Percentiles rank a stretch among this genome's conserved stretches.
phyloP scores from a whole-genome alignment of 148 eudicot species.

The Oxyria digyna region DNA sequence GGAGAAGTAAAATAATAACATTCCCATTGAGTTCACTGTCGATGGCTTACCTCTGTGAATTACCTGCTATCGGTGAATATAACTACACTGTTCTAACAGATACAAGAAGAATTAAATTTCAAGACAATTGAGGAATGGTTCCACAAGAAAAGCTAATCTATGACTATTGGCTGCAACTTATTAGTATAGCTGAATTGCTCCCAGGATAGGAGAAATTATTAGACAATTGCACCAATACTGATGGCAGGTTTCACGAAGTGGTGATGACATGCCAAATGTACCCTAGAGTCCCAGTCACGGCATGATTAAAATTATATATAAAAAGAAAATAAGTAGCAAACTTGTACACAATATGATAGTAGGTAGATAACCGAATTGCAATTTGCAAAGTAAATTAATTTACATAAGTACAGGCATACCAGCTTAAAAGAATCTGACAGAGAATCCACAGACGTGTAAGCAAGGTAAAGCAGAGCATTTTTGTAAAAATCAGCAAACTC shows the following conservation, averaged over 20 bases:
- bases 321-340: no score
- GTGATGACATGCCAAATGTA: neutral
- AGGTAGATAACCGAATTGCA: no score
- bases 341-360: no score
- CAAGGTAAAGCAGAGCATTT: slow-evolving; percentile 86
- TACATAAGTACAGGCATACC: slow-evolving; percentile 26
- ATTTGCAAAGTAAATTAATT: neutral
- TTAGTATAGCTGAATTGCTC: neutral
- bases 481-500: slow-evolving; percentile 94
- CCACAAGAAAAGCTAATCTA: neutral
- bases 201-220: neutral
- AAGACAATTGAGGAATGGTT: neutral
- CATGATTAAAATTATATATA: no score
- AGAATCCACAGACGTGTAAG: slow-evolving; percentile 91
- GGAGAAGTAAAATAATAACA: no score
- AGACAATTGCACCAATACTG: neutral
- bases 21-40: no score
- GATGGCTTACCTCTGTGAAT: no score
- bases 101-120: no score
- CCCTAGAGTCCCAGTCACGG: neutral
- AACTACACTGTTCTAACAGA: no score
- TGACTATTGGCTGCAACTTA: neutral
- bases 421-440: slow-evolving; percentile 83
- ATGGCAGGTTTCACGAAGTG: neutral
- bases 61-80: no score